These are phyloP conservation scores for Erodium moschatum DNA, from an alignment of 441 rosid genomes.

Conservation along the genomic window DNA sequence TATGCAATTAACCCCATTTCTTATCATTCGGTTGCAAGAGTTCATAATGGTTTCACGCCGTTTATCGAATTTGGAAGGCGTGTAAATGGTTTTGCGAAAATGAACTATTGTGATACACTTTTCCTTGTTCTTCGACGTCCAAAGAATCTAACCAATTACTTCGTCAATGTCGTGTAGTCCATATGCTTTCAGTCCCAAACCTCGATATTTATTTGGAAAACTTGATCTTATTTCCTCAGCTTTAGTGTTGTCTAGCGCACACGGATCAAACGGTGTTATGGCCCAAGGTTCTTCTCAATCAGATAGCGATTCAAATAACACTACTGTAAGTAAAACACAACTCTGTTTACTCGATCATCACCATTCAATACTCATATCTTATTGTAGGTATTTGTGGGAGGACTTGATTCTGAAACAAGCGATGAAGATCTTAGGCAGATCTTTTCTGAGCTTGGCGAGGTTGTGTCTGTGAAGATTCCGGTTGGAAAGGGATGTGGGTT, in stretches of 20 bases:
- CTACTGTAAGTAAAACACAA: conserved; percentile 58
- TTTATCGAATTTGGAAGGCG: neutral
- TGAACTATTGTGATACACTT: neutral
- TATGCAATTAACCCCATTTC: too few species aligned
- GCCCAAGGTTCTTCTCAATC: conserved; percentile 24
- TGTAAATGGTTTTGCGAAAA: neutral
- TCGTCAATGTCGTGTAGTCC: neutral
- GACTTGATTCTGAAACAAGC: conserved; percentile 67
- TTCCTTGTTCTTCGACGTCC: neutral
- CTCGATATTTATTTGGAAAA: neutral
- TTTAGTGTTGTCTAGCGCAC: conserved; percentile 72
- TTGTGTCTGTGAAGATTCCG: conserved; percentile 16
- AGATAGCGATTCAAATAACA: conserved; percentile 59
- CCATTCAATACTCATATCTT: conserved; percentile 17
- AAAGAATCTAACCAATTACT: neutral
- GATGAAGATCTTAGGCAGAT: conserved; percentile 79
- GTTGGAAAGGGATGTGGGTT: conserved; percentile 12
- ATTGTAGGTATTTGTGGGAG: conserved; percentile 66
- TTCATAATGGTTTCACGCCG: too few species aligned
- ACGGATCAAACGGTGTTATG: conserved; percentile 50
- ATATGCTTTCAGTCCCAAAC: neutral
- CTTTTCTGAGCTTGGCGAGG: conserved; percentile 79
- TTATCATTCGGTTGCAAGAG: too few species aligned
- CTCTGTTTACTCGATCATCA: neutral
- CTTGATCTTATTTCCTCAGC: conserved; percentile 36